A percentile compares a stretch with the other conserved stretches of the same genome.
Evolutionary conservation across 2,329 filamentous ascomycete genomes (phyloP).

Genomic region (Sordariomycetes sp.): DNA sequence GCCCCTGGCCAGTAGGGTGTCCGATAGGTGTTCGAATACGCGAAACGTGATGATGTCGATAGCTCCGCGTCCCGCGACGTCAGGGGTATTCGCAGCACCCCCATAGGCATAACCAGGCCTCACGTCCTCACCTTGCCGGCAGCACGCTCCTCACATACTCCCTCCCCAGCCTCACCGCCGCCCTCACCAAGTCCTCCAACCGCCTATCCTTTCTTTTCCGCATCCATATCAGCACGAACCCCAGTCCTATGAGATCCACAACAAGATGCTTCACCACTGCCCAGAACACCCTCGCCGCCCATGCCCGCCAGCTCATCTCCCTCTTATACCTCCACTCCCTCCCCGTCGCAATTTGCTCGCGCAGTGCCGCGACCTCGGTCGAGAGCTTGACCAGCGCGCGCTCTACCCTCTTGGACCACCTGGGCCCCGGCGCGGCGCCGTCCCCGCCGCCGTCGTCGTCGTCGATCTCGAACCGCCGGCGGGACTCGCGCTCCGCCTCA

Average conservation of each 20-base stretch:
- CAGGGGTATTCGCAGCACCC: neutral
- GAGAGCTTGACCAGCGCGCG: conserved; percentile 78
- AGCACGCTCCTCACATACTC: conserved; percentile 47
- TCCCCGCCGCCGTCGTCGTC: conserved; percentile 27
- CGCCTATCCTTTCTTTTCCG: conserved; percentile 56
- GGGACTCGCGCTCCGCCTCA: conserved; percentile 45
- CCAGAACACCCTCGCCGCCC: conserved; percentile 61
- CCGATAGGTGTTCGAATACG: too few species aligned
- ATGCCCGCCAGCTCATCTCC: conserved; percentile 51
- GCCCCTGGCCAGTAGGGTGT: too few species aligned
- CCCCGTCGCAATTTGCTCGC: conserved; percentile 76
- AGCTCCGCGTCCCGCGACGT: neutral
- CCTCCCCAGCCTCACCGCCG: conserved; percentile 40
- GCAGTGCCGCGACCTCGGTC: conserved; percentile 78
- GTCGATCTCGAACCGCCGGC: conserved; percentile 29
- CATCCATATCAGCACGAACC: conserved; percentile 58
- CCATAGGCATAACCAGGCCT: neutral
- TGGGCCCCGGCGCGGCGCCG: conserved; percentile 21
- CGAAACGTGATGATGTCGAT: neutral
- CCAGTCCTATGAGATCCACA: conserved; percentile 55
- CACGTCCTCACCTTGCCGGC: conserved; percentile 33
- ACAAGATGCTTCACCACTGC: conserved; percentile 58
- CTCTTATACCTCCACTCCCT: conserved; percentile 57
- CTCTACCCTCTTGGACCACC: conserved; percentile 76
- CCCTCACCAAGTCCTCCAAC: conserved; percentile 60